Evolutionary conservation across 2,329 filamentous ascomycete species (phyloP).

Genomic region (Fusarium sp.): DNA sequence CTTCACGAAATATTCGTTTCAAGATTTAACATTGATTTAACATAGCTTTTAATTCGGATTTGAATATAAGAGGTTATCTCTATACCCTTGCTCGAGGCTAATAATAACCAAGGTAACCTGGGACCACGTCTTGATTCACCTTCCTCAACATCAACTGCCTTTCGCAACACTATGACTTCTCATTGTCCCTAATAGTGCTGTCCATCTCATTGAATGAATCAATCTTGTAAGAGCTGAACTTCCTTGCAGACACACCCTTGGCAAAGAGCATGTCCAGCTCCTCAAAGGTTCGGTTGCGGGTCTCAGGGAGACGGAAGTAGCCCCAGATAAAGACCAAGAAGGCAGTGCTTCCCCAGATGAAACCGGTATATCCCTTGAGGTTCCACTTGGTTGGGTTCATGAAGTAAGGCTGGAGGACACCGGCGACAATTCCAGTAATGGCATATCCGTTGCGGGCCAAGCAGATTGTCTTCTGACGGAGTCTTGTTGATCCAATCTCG

Average conservation of each 20-base stretch:
- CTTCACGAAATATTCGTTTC: neutral
- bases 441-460: conserved; percentile 49
- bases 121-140: neutral
- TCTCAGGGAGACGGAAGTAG: conserved; percentile 65
- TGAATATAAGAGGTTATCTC: neutral
- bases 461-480: conserved; percentile 53
- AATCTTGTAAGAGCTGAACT: conserved; percentile 31
- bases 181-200: neutral
- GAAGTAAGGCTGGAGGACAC: conserved; percentile 52
- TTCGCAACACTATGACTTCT: neutral
- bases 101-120: neutral
- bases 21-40: neutral
- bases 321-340: conserved; percentile 52
- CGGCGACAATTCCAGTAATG: conserved; percentile 39
- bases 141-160: no score
- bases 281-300: conserved; percentile 63
- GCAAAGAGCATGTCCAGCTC: conserved; percentile 67
- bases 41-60: neutral
- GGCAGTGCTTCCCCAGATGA: conserved; percentile 48
- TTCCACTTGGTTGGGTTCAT: conserved; percentile 57
- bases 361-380: conserved; percentile 58
- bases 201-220: conserved; percentile 23
- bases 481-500: conserved; percentile 50
- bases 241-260: conserved; percentile 40
- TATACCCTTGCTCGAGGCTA: neutral